Conservation (phyloP, 208 protist species). For the Porcisia deanei region DNA sequence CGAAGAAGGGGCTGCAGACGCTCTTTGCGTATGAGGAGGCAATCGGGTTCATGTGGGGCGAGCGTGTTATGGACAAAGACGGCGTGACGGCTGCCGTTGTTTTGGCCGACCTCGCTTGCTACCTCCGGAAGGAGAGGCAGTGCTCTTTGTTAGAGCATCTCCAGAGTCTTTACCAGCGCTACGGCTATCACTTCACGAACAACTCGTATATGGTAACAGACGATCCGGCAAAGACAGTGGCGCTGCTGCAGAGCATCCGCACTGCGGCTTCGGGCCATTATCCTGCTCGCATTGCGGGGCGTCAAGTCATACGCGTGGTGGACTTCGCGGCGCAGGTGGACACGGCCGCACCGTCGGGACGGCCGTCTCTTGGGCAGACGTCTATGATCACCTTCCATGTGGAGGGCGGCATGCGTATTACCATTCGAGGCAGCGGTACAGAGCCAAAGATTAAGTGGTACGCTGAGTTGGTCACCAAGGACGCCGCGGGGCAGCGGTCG, state of each 20-base stretch:
- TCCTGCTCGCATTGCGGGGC: constrained; percentile 56
- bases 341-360: constrained; percentile 28
- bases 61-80: constrained; percentile 96
- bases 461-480: constrained; percentile 52
- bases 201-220: constrained; percentile 95
- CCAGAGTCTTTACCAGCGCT: constrained; percentile 67
- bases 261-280: constrained; percentile 44
- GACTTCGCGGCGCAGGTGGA: constrained; percentile 93
- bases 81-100: constrained; percentile 93
- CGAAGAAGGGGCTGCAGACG: constrained; percentile 16
- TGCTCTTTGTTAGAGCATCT: constrained; percentile 49
- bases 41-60: constrained; percentile 96
- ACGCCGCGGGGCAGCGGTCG: constrained; percentile 21
- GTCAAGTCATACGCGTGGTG: constrained; percentile 69
- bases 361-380: constrained; percentile 65
- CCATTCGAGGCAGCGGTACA: constrained; percentile 96
- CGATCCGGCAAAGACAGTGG: constrained; percentile 70
- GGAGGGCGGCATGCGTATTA: constrained; percentile 89
- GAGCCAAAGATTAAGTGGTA: constrained; percentile 99
- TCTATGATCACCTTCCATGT: constrained; percentile 97
- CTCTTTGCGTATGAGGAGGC: constrained; percentile 97
- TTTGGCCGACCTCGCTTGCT: constrained; percentile 91
- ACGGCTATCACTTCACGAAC: constrained; percentile 90
- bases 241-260: constrained; percentile 86
- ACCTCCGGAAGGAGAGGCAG: constrained; percentile 53